A percentile compares a stretch with the other conserved stretches of the same genome.
These are phyloP conservation scores for Crithidia acanthocephali DNA, from an alignment of 208 protist species.

Conservation along the genomic window DNA sequence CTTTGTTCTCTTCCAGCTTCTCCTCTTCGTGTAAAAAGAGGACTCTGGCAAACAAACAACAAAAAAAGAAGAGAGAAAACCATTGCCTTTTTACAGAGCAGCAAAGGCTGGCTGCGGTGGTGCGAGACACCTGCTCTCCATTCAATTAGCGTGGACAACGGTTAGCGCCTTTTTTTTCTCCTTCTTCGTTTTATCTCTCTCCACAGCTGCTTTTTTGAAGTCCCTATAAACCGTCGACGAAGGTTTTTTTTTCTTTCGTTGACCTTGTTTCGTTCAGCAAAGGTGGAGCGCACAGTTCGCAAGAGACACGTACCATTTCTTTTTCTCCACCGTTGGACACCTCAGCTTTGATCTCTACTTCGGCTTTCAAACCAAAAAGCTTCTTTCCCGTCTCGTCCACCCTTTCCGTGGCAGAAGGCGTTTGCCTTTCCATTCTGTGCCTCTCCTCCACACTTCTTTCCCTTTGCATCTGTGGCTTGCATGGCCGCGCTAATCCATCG, in stretches of 20 bases:
- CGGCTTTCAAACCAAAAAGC: background rate
- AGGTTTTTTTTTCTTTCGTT: too few species aligned
- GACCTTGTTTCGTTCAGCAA: too few species aligned
- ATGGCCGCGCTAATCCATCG: background rate
- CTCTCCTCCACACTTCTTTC: background rate
- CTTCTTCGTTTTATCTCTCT: too few species aligned
- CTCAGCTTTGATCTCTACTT: background rate
- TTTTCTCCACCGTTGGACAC: background rate
- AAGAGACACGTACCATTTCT: too few species aligned
- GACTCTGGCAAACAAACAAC: background rate
- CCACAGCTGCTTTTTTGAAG: too few species aligned
- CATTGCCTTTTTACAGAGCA: too few species aligned
- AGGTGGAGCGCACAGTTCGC: too few species aligned
- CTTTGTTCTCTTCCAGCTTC: conserved; percentile 34
- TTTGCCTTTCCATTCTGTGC: conserved; percentile 2
- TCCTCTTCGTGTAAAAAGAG: conserved; percentile 21
- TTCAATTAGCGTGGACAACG: too few species aligned
- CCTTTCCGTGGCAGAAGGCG: conserved; percentile 5
- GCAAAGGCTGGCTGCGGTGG: too few species aligned
- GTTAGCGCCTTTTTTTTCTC: too few species aligned
- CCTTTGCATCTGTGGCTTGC: conserved; percentile 7
- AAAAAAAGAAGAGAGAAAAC: background rate
- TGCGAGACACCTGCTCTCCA: too few species aligned
- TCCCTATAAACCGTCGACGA: too few species aligned
- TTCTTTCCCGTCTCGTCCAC: conserved; percentile 21